Evolutionary conservation across 2,329 filamentous ascomycete species (phyloP).

Genomic region (Penicillium palitans): DNA sequence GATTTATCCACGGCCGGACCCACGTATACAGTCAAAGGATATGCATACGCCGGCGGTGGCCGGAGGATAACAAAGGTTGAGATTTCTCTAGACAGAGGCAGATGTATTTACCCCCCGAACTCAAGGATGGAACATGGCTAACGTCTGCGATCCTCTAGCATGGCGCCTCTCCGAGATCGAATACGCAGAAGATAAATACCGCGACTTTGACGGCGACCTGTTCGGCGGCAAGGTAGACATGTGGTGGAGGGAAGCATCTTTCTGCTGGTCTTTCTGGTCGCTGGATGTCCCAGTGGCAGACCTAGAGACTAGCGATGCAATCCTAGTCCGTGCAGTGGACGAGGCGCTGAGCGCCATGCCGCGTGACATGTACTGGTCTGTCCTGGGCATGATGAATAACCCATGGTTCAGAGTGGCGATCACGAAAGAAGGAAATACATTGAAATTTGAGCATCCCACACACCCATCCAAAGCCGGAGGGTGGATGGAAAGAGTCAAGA

Average conservation of each 20-base stretch:
- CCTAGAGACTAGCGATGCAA: constrained; percentile 65
- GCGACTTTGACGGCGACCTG: constrained; percentile 61
- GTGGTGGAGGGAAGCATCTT: constrained; percentile 75
- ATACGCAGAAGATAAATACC: constrained; percentile 84
- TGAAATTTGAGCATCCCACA: constrained; percentile 87
- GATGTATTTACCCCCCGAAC: constrained; percentile 41
- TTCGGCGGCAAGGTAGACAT: constrained; percentile 79
- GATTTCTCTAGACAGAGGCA: constrained; percentile 78
- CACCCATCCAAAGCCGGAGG: constrained; percentile 76
- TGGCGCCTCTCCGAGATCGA: constrained; percentile 77
- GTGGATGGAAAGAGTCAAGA: constrained; percentile 93
- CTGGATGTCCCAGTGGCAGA: constrained; percentile 65
- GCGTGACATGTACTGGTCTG: constrained; percentile 93
- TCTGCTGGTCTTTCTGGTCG: constrained; percentile 94
- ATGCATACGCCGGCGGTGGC: constrained; percentile 88
- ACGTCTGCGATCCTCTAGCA: constrained; percentile 33
- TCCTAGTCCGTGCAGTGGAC: constrained; percentile 85
- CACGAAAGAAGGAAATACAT: constrained; percentile 60
- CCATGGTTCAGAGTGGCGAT: constrained; percentile 86
- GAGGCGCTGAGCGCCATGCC: constrained; percentile 84
- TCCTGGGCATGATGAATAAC: constrained; percentile 97
- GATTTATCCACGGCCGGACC: constrained; percentile 49
- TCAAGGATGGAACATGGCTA: constrained; percentile 5
- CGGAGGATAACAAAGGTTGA: constrained; percentile 79
- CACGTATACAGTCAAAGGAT: constrained; percentile 70